Evolutionary conservation across 805 yeast genomes (phyloP).

Genomic region (Nakazawaea holstii): DNA sequence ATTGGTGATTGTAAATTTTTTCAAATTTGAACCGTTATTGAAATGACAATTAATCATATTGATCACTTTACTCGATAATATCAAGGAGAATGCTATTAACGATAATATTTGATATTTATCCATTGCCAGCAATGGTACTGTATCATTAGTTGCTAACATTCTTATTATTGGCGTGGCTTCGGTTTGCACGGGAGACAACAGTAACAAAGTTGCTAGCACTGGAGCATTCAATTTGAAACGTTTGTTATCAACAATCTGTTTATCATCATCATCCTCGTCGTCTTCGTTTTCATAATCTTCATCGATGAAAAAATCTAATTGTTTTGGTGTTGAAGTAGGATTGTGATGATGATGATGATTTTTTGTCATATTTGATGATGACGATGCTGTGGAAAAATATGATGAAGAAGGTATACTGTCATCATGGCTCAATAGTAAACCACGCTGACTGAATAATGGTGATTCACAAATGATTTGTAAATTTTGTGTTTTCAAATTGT

Average conservation of each 20-base stretch:
- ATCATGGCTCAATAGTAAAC: neutral
- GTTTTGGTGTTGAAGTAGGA: neutral
- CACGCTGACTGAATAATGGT: neutral
- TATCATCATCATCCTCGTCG: neutral
- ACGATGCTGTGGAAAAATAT: neutral
- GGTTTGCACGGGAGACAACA: conserved; percentile 22
- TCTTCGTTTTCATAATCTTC: neutral
- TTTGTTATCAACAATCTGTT: neutral
- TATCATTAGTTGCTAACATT: neutral
- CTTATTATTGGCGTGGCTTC: neutral
- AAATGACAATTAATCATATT: neutral
- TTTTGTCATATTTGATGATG: neutral
- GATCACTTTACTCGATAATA: neutral
- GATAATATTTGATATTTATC: neutral
- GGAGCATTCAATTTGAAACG: conserved; percentile 18
- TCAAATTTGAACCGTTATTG: neutral
- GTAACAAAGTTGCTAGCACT: conserved; percentile 24
- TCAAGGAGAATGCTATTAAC: neutral
- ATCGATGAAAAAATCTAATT: neutral
- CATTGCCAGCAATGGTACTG: neutral
- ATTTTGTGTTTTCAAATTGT: neutral
- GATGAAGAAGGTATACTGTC: too few species aligned
- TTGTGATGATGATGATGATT: neutral
- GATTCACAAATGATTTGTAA: neutral
- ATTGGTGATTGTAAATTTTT: neutral